phyloP scores from a whole-genome alignment of 192 early-diverging fungal species.

The Podila clonocystis region DNA sequence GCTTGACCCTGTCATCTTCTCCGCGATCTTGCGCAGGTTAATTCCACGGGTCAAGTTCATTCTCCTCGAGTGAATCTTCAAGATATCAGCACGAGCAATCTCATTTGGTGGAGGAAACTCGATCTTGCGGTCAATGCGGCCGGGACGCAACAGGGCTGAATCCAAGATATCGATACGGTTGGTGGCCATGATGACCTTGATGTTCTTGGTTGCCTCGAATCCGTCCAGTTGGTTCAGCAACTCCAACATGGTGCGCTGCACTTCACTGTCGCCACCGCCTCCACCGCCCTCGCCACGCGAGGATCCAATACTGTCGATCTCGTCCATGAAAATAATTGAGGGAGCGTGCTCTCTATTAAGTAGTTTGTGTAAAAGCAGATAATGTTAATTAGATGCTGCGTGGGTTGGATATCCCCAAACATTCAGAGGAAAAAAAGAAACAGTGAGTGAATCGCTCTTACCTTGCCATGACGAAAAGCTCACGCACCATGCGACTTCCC shows the following conservation, averaged over 20 bases:
- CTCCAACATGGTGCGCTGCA: slow-evolving; percentile 92
- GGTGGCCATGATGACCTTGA: slow-evolving; percentile 94
- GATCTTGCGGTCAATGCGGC: slow-evolving; percentile 92
- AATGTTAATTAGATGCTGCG: too few relatives aligned
- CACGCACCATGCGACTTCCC: slow-evolving; percentile 91
- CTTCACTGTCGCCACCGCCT: slow-evolving; percentile 87
- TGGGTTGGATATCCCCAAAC: too few relatives aligned
- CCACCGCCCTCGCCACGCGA: slow-evolving; percentile 82
- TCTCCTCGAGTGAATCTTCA: slow-evolving; percentile 91
- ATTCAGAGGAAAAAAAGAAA: too few relatives aligned
- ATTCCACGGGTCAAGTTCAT: slow-evolving; percentile 94
- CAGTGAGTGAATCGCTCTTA: too few relatives aligned
- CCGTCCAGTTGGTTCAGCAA: slow-evolving; percentile 91
- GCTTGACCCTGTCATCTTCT: slow-evolving; percentile 86
- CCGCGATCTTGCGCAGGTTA: slow-evolving; percentile 90
- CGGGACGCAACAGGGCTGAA: slow-evolving; percentile 86
- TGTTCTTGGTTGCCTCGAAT: slow-evolving; percentile 91
- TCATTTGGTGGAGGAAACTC: slow-evolving; percentile 92
- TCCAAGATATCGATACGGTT: slow-evolving; percentile 94
- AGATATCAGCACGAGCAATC: slow-evolving; percentile 84
- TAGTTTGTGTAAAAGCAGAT: neutral
- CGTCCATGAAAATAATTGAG: slow-evolving; percentile 94
- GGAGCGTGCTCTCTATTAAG: slow-evolving; percentile 82
- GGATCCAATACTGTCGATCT: slow-evolving; percentile 91
- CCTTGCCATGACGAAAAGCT: slow-evolving; percentile 90